These are phyloP conservation scores for Corylus americana DNA, from an alignment of 306 rosid genomes.

Conservation along the genomic window DNA sequence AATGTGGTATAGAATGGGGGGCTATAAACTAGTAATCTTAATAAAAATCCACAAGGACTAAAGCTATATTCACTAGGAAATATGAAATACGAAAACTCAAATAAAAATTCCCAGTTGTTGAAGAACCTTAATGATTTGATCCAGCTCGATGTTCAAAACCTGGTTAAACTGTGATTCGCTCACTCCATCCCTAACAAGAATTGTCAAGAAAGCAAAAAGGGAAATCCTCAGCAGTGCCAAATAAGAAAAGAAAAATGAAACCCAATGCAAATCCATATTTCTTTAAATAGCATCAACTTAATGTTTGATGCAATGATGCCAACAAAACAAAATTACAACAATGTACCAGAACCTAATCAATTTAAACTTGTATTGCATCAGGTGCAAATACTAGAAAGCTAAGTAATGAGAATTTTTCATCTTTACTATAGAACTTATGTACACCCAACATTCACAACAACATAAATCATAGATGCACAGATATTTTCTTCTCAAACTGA, in stretches of 20 bases:
- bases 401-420: neutral
- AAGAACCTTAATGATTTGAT: constrained; percentile 79
- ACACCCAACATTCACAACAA: neutral
- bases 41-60: neutral
- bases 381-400: neutral
- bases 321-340: constrained; percentile 6
- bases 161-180: constrained; percentile 89
- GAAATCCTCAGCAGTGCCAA: constrained; percentile 10
- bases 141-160: constrained; percentile 82
- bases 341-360: neutral
- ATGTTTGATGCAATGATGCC: neutral
- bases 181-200: constrained; percentile 77
- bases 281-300: neutral
- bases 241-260: constrained; percentile 7
- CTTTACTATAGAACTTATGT: neutral
- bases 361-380: neutral
- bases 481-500: neutral
- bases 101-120: constrained; percentile 23
- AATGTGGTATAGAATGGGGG: neutral
- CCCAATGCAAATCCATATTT: constrained; percentile 18
- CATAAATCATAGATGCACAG: neutral
- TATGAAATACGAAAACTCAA: neutral
- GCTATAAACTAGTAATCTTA: neutral
- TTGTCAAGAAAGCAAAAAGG: constrained; percentile 18
- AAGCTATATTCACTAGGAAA: neutral